phyloP scores from a whole-genome alignment of 768 basidiomycete genomes.

The Leccinum rimulosum region DNA sequence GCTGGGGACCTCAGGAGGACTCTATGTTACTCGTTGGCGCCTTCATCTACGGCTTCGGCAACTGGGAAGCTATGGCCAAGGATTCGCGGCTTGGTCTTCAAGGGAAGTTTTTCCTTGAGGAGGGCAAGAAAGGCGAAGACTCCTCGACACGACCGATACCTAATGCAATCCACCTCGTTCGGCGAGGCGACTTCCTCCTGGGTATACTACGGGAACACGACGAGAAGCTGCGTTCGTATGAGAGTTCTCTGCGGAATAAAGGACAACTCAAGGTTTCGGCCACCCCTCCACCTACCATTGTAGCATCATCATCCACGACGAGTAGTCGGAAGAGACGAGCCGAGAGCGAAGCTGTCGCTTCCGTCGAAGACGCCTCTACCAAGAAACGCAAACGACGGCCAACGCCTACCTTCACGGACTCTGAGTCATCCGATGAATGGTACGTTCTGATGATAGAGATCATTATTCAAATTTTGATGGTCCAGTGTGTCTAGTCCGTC shows the following conservation, averaged over 20 bases:
- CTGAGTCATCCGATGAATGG: slow-evolving; percentile 91
- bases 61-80: slow-evolving; percentile 94
- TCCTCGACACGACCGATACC: slow-evolving; percentile 84
- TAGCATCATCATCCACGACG: slow-evolving; percentile 61
- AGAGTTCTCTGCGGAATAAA: slow-evolving; percentile 71
- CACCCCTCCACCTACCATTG: slow-evolving; percentile 72
- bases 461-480: slow-evolving; percentile 7
- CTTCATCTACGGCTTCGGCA: slow-evolving; percentile 90
- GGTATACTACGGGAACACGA: slow-evolving; percentile 82
- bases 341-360: slow-evolving; percentile 82
- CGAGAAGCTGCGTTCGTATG: slow-evolving; percentile 87
- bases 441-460: slow-evolving; percentile 38
- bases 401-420: slow-evolving; percentile 96
- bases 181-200: slow-evolving; percentile 92
- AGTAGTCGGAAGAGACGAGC: slow-evolving; percentile 71
- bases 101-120: slow-evolving; percentile 97
- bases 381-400: slow-evolving; percentile 87
- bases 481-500: slow-evolving; percentile 59
- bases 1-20: slow-evolving; percentile 91
- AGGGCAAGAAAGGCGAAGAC: slow-evolving; percentile 93
- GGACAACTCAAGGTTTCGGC: slow-evolving; percentile 67
- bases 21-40: slow-evolving; percentile 94
- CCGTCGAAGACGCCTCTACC: slow-evolving; percentile 64
- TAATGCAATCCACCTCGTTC: slow-evolving; percentile 96
- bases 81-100: slow-evolving; percentile 79